These are phyloP conservation scores for Trichosanthes truncata DNA, from an alignment of 306 rosid species.

Conservation along the genomic window DNA sequence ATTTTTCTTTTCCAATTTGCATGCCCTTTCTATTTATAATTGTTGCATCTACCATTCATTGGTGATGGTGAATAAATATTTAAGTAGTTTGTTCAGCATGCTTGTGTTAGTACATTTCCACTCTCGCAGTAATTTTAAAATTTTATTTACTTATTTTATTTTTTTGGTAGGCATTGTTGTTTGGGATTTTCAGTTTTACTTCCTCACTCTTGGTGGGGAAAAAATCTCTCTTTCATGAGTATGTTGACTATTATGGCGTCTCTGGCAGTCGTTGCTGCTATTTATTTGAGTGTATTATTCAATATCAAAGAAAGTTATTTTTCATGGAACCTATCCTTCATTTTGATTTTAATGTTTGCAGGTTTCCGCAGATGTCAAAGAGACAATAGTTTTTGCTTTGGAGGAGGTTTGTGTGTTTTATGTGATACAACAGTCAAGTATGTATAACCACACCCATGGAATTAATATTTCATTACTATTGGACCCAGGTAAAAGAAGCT, in stretches of 20 bases:
- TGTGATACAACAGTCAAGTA: conserved; percentile 8
- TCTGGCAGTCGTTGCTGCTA: neutral
- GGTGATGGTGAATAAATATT: neutral
- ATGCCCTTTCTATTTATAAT: neutral
- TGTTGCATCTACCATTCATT: neutral
- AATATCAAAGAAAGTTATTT: neutral
- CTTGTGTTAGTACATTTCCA: neutral
- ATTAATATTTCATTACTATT: neutral
- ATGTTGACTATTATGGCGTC: neutral
- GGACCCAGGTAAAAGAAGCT: conserved; percentile 62
- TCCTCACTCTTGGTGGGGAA: neutral
- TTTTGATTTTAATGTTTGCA: conserved; percentile 8
- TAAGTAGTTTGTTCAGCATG: neutral
- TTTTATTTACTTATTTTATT: neutral
- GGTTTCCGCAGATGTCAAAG: conserved; percentile 78
- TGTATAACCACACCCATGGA: neutral
- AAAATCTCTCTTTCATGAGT: neutral
- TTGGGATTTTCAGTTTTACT: neutral
- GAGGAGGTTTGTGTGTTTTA: conserved; percentile 55
- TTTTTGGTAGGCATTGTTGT: neutral
- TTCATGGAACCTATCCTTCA: neutral
- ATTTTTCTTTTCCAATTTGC: conserved; percentile 5
- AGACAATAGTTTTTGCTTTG: conserved; percentile 72
- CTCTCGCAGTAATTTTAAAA: neutral
- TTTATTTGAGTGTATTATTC: neutral